phyloP scores from a whole-genome alignment of 2,329 filamentous ascomycete genomes.

The Trichoderma gracile region DNA sequence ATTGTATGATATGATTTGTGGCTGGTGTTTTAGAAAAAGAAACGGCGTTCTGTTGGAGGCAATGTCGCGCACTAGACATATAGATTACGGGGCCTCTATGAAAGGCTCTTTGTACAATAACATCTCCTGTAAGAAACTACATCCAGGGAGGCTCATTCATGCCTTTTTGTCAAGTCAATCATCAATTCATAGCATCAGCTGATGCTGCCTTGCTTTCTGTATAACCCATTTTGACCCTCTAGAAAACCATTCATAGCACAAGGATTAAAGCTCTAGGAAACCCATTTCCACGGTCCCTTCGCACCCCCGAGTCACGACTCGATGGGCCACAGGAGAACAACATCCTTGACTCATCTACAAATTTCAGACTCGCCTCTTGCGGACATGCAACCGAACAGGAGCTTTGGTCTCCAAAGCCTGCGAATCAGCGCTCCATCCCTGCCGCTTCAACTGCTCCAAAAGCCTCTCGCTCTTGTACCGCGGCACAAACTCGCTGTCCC shows the following conservation, averaged over 20 bases:
- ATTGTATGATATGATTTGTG: slow-evolving; percentile 9
- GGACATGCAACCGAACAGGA: slow-evolving; percentile 38
- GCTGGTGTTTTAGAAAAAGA: not conserved
- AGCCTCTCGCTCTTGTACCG: slow-evolving; percentile 31
- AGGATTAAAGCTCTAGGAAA: not conserved
- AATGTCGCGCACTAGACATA: not conserved
- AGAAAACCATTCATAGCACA: not conserved
- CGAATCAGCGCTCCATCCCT: slow-evolving; percentile 41
- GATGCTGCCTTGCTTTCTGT: slow-evolving; percentile 1
- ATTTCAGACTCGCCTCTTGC: slow-evolving; percentile 33
- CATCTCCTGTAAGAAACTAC: slow-evolving; percentile 11
- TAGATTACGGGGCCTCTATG: not conserved
- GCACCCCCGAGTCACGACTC: too few relatives aligned
- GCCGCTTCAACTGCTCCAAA: slow-evolving; percentile 34
- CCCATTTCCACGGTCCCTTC: not conserved
- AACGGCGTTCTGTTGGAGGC: slow-evolving; percentile 5
- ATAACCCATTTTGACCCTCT: not conserved
- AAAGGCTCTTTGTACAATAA: slow-evolving; percentile 2
- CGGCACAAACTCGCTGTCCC: slow-evolving; percentile 29
- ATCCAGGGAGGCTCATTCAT: not conserved
- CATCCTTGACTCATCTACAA: slow-evolving; percentile 25
- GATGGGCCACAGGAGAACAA: not conserved
- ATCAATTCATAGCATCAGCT: not conserved
- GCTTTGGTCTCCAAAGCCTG: slow-evolving; percentile 43
- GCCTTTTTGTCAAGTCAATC: not conserved